Percentiles rank a stretch among this genome's conserved stretches.
Evolutionary conservation across 1,139 yeast species (phyloP).

Genomic region (Oligophagozyma castellii): DNA sequence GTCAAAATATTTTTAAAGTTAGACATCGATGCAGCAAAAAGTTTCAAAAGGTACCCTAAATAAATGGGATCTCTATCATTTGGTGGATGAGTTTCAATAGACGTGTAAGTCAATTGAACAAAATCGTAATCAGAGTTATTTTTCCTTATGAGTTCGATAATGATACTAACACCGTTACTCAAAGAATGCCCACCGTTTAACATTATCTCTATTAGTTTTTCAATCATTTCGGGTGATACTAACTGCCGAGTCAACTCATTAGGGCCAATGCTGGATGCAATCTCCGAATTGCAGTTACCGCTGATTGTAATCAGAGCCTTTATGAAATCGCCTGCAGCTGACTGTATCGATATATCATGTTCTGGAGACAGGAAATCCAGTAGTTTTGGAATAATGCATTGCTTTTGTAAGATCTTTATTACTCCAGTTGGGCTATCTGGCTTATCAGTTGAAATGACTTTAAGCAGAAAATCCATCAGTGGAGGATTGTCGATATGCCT

Average conservation of each 20-base stretch:
- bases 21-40: slow-evolving; percentile 66
- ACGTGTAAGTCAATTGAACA: slow-evolving; percentile 74
- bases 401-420: slow-evolving; percentile 37
- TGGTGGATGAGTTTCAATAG: slow-evolving; percentile 88
- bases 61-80: slow-evolving; percentile 90
- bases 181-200: slow-evolving; percentile 81
- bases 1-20: slow-evolving; percentile 48
- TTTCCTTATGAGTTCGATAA: slow-evolving; percentile 87
- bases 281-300: slow-evolving; percentile 66
- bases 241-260: slow-evolving; percentile 86
- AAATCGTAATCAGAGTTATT: slow-evolving; percentile 93
- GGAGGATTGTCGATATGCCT: slow-evolving; percentile 46
- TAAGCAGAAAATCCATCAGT: slow-evolving; percentile 60
- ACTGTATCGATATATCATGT: slow-evolving; percentile 51
- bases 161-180: slow-evolving; percentile 91
- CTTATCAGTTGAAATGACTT: slow-evolving; percentile 52
- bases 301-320: slow-evolving; percentile 90
- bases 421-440: slow-evolving; percentile 54
- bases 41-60: slow-evolving; percentile 70
- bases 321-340: slow-evolving; percentile 89
- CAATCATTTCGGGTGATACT: slow-evolving; percentile 59
- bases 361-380: slow-evolving; percentile 38
- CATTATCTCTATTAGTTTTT: slow-evolving; percentile 66
- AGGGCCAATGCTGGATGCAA: slow-evolving; percentile 84
- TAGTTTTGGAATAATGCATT: slow-evolving; percentile 38